These are phyloP conservation scores for Lanmaoa pseudosensibilis DNA, from an alignment of 768 basidiomycete genomes.

Conservation along the genomic window DNA sequence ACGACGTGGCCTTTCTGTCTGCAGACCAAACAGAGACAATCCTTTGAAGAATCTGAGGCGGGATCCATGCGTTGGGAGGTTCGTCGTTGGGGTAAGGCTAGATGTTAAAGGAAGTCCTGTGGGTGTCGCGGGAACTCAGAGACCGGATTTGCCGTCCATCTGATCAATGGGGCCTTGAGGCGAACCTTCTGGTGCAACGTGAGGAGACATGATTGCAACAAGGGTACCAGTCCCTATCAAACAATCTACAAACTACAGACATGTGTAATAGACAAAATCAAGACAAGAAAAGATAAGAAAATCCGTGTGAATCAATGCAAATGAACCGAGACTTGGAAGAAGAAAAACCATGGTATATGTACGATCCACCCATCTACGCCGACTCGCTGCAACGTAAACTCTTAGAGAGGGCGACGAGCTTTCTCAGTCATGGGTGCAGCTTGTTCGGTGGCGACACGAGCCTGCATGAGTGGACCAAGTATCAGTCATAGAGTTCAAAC, in stretches of 20 bases:
- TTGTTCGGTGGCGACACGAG: constrained; percentile 19
- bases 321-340: constrained; percentile 8
- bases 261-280: constrained; percentile 12
- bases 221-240: constrained; percentile 28
- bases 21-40: constrained; percentile 15
- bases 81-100: neutral
- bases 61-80: neutral
- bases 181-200: neutral
- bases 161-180: neutral
- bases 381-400: neutral
- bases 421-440: constrained; percentile 31
- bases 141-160: neutral
- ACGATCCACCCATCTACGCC: constrained; percentile 3
- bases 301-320: constrained; percentile 23
- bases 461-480: neutral
- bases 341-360: constrained; percentile 1
- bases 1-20: constrained; percentile 10
- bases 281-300: constrained; percentile 13
- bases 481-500: constrained; percentile 9
- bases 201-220: neutral
- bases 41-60: neutral
- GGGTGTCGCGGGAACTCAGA: neutral
- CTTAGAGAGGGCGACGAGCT: constrained; percentile 27
- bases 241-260: constrained; percentile 23
- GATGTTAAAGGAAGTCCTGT: neutral